These are phyloP conservation scores for Nosema muscidifuracis DNA, from an alignment of 371 early-diverging fungal species.

Conservation along the genomic window DNA sequence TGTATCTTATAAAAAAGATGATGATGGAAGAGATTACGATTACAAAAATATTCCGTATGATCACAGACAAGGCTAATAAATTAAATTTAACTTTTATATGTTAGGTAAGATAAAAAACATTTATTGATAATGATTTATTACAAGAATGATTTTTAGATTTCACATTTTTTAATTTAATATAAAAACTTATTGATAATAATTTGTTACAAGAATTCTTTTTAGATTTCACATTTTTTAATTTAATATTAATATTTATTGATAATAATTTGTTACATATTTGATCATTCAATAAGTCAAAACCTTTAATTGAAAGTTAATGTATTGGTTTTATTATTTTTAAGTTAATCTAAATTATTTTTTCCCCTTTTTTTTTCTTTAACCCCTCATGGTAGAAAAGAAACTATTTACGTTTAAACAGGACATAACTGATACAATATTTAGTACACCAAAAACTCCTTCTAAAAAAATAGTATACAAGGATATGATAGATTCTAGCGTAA, in stretches of 20 bases:
- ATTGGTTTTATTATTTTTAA: neutral
- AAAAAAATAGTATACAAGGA: constrained; percentile 28
- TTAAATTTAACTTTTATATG: neutral
- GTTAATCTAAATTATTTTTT: neutral
- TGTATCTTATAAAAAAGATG: too few species aligned
- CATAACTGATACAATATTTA: constrained; percentile 13
- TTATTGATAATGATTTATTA: too few species aligned
- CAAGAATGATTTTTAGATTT: too few species aligned
- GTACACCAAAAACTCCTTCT: constrained; percentile 30
- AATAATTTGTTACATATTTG: too few species aligned
- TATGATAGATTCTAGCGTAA: constrained; percentile 27
- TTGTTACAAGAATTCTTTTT: too few species aligned
- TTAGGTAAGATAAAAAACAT: neutral
- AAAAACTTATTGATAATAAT: too few species aligned
- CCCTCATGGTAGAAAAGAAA: constrained; percentile 6
- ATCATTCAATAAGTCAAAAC: too few species aligned
- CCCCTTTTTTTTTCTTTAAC: neutral
- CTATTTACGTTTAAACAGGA: constrained; percentile 24
- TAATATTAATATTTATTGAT: too few species aligned
- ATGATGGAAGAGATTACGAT: neutral
- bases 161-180: too few species aligned
- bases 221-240: too few species aligned
- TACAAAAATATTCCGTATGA: neutral
- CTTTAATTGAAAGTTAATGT: neutral
- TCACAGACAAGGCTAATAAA: neutral